Base-by-base conservation (phyloP, 805 yeast species). In the Kodamaea lidongshanica region DNA sequence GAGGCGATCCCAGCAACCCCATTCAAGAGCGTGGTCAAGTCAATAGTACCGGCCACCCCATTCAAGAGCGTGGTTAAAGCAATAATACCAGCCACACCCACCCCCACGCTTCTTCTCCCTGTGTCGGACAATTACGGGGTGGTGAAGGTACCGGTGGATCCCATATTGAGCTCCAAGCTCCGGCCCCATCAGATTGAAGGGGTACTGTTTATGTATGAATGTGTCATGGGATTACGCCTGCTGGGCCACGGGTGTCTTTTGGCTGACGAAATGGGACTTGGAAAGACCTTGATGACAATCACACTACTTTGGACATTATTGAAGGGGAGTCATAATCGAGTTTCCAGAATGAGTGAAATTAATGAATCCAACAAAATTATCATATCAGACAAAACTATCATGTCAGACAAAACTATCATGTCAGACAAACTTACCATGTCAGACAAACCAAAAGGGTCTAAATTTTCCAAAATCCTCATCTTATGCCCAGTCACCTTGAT, bases 221-320 rank as follows among this genome's bases (percentile, higher is more conserved):
- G 95, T 43, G 70, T 88, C 1, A 73, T 81, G 79, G 94, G 94
- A 0, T 56, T 70, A 30, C 58, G 70, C 4, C 56, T 56, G 12
- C 59, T 61, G 2, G 72, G 73, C 0, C 43, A 56, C 24, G 97
- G 98, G 0, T 88, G 89, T 2, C 57, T 92, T 4, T 54, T 92
- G 24, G 98, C 98, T 0, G 98, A 92, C 54, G 97, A 89, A 45
- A 92, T 92, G 98, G 98, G 98, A 0, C 61, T 92, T 11, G 96
- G 96, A 2, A 64, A 64, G 33, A 88, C 97, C 0, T 56, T 92
- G 23, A 88, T 79, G 72, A 75, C 96, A 0, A 89, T 92, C 5
- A 50, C 94, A 0, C 52, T 86, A 23, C 67, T 89, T 4, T 86
- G 95, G 94, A 86, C 95, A 0, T 54, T 92, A 12, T 52, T 85